Percentiles rank a stretch among this genome's conserved stretches.
Evolutionary conservation across 2,329 filamentous ascomycete genomes (phyloP).

Genomic region (Penicillium sp.): DNA sequence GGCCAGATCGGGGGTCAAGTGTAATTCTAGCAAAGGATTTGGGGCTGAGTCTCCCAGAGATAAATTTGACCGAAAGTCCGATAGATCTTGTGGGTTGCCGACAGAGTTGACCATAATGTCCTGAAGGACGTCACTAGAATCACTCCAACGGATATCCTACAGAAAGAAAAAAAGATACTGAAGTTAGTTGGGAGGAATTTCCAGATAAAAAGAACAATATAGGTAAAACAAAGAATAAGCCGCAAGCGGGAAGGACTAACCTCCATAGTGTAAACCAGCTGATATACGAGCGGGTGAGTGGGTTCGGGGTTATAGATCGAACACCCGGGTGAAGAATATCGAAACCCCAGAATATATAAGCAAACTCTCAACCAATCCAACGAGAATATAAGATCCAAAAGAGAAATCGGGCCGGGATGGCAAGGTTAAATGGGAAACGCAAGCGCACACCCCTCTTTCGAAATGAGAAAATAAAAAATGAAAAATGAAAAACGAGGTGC

Average conservation of each 20-base stretch:
- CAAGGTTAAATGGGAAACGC: conserved; percentile 12
- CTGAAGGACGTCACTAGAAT: conserved; percentile 32
- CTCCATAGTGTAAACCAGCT: conserved; percentile 6
- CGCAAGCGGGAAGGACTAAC: conserved; percentile 1
- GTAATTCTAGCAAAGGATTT: conserved; percentile 26
- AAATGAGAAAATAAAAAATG: background rate
- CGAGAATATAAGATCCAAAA: background rate
- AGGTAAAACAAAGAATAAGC: background rate
- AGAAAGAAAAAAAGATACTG: background rate
- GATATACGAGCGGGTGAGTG: background rate
- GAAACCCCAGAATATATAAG: background rate
- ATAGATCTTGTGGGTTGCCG: conserved; percentile 5
- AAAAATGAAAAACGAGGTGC: conserved; percentile 16
- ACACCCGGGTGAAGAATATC: conserved; percentile 3
- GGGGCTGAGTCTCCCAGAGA: conserved; percentile 22
- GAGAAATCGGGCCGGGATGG: background rate
- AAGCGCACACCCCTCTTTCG: background rate
- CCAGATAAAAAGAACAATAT: background rate
- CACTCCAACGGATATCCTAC: conserved; percentile 20
- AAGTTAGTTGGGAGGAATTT: background rate
- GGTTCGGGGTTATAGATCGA: background rate
- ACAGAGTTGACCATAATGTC: conserved; percentile 28
- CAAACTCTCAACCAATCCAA: background rate
- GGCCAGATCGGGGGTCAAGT: conserved; percentile 24
- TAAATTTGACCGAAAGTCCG: conserved; percentile 8